These are phyloP conservation scores for Ocimum tenuiflorum DNA, from an alignment of 257 asterid species.

Conservation along the genomic window DNA sequence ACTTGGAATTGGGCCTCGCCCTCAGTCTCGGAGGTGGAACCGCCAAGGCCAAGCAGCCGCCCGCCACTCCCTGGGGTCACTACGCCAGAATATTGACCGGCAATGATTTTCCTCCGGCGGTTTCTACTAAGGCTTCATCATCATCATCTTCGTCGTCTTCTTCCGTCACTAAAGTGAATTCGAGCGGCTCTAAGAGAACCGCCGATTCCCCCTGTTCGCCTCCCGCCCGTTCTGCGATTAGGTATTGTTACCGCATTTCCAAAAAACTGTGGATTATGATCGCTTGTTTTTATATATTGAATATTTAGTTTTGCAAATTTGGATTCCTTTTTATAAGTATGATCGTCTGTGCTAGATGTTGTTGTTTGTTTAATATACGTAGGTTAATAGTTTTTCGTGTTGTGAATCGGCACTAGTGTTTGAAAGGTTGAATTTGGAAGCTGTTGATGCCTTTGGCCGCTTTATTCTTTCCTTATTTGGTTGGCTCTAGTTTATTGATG, in stretches of 20 bases:
- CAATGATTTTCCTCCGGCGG: conserved; percentile 37
- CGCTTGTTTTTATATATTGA: neutral
- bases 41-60: conserved; percentile 19
- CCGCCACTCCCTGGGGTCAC: conserved; percentile 32
- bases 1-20: conserved; percentile 70
- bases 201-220: conserved; percentile 81
- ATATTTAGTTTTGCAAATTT: neutral
- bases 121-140: conserved; percentile 36
- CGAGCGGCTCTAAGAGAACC: conserved; percentile 44
- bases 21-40: conserved; percentile 30
- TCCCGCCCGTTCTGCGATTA: conserved; percentile 51
- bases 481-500: neutral
- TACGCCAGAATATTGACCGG: conserved; percentile 54
- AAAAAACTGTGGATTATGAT: neutral
- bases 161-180: conserved; percentile 34
- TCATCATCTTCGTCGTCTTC: conserved; percentile 55
- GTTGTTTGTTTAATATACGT: no score
- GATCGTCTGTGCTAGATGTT: neutral
- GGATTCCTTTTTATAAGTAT: neutral
- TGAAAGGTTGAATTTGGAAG: neutral
- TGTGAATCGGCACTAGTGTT: neutral
- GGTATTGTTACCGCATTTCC: conserved; percentile 24
- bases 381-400: neutral
- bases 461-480: conserved; percentile 5
- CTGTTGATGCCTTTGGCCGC: neutral